These are phyloP conservation scores for Halophytophthora batemanensis DNA, from an alignment of 352 stramenopile species.

Conservation along the genomic window DNA sequence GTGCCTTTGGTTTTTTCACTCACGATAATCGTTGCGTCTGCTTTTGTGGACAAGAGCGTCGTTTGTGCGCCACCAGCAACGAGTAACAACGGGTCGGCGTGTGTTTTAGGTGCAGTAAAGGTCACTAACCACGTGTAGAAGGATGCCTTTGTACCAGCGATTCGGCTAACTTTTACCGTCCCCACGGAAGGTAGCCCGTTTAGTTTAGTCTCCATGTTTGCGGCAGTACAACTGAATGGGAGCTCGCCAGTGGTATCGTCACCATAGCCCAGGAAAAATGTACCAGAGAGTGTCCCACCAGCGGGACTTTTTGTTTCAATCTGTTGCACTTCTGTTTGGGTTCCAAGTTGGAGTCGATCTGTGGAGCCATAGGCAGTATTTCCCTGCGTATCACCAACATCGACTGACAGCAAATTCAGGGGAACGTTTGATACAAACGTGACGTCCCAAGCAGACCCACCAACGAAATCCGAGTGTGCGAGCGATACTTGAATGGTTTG, in stretches of 20 bases:
- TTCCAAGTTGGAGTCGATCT: conserved; percentile 9
- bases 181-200: conserved; percentile 10
- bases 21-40: conserved; percentile 13
- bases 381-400: not conserved
- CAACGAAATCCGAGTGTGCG: conserved; percentile 8
- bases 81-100: conserved; percentile 14
- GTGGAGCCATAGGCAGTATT: conserved; percentile 1
- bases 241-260: conserved; percentile 3
- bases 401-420: conserved; percentile 9
- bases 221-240: conserved; percentile 4
- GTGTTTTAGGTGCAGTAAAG: conserved; percentile 16
- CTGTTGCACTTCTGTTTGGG: conserved; percentile 27
- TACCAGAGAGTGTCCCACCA: conserved; percentile 10
- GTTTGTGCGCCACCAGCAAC: conserved; percentile 19
- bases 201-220: conserved; percentile 4
- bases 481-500: conserved; percentile 4
- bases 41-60: conserved; percentile 14
- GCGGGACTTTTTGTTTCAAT: conserved; percentile 14
- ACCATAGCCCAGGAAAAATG: conserved; percentile 6
- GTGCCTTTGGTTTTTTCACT: conserved; percentile 7
- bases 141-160: conserved; percentile 4
- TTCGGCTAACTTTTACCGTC: conserved; percentile 10
- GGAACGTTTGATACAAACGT: conserved; percentile 12
- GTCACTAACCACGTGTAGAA: conserved; percentile 24
- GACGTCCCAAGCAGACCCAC: conserved; percentile 21